Evolutionary conservation across 1,284 basidiomycete genomes (phyloP), one percentile per base, ranked within the genome.

Genomic region (Vanrija humicola): DNA sequence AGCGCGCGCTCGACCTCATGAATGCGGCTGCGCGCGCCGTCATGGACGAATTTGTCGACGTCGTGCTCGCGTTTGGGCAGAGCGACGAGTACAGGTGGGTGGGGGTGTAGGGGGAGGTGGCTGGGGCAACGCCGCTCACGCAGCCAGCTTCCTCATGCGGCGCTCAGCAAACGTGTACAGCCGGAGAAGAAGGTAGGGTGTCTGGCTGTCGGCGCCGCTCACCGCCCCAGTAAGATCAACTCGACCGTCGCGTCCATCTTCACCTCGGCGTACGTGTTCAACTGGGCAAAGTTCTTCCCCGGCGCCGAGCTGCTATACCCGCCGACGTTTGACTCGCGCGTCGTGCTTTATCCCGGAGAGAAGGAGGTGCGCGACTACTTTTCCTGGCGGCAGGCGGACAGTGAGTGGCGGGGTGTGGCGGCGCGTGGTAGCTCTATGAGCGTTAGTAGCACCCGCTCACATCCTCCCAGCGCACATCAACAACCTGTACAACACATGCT

Each of bases 401-500:
- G 92, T 94, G 70, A 67, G 89, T 81, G 9, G 14, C 21, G 10
- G 6, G 25, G 9, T 5, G 14, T 48, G 25, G 19, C 18, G 42
- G n/a, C 34, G 34, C 34, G 34, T 15, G 34, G 9, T 10, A 29
- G 21, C 28, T n/a, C n/a, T n/a, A 7, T 28, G 28, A 28, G 28
- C 28, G 5, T 2, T 5, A 23, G 6, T 1, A 10, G 10, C 28
- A 28, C 28, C 28, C 3, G 28, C 34, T 34, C 10, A 34, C 34
- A 58, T 28, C 28, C 28, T 4, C 15, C 6, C 67, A 96, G 93
- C 96, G 0, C 96, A 98, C 73, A 90, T 98, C 74, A 98, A 98
- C 75, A 98, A 98, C 70, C 79, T 98, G 21, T 95, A 98, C 79
- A 98, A 98, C 68, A 98, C 96, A 0, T 80, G 81, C 0, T 98